Percentiles rank a stretch among this genome's conserved stretches.
Evolutionary conservation across 108 stramenopile species (phyloP).

Genomic region (Stephanodiscus triporus): DNA sequence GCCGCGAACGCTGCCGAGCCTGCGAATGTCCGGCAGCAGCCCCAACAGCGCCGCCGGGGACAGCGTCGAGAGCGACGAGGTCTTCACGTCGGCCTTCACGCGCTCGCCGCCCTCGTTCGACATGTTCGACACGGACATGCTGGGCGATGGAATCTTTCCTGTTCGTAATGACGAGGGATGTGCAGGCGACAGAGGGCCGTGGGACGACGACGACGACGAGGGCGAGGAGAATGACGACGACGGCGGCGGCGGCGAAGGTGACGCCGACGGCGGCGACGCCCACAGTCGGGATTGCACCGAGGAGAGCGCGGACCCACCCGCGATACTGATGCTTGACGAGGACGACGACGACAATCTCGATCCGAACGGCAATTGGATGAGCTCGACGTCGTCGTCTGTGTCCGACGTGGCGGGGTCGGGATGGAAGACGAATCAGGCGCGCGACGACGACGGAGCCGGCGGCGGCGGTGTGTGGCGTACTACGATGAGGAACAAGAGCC

Average conservation of each 20-base stretch:
- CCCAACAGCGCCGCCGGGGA: too few species aligned
- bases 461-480: too few species aligned
- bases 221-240: too few species aligned
- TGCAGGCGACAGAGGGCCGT: too few species aligned
- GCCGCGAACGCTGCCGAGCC: too few species aligned
- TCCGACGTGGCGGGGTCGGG: background rate
- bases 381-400: background rate
- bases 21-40: too few species aligned
- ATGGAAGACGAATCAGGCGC: background rate
- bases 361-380: background rate
- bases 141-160: background rate
- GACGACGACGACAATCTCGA: background rate
- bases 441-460: background rate
- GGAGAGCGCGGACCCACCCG: background rate
- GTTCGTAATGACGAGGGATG: background rate
- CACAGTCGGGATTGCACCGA: background rate
- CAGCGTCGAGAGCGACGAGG: background rate
- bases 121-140: background rate
- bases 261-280: too few species aligned
- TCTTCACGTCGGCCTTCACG: background rate
- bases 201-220: too few species aligned
- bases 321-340: conserved; percentile 1
- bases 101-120: background rate
- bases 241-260: too few species aligned
- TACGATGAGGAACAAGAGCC: background rate